Base-by-base conservation (phyloP, 2,329 filamentous ascomycete genomes). In the Helotiales sp. region DNA sequence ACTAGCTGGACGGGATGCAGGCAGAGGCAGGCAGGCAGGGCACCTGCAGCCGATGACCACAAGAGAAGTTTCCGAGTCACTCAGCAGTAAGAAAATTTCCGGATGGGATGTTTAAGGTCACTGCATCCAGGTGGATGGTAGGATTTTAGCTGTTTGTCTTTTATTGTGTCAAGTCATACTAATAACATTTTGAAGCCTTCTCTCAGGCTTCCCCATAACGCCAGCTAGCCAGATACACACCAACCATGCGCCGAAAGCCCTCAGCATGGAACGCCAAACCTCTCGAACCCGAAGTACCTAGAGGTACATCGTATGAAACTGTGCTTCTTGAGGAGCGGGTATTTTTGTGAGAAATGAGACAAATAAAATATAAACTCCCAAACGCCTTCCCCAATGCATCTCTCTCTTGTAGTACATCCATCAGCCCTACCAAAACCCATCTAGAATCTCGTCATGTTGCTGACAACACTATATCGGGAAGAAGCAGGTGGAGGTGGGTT, bases 401-500 rank as follows among this genome's bases (percentile, higher is more conserved):
- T 37, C 28, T 24, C 45, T 32, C 52, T 28, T 52, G 15, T 28
- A 24, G 52, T 37, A 52, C 47, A 66, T 54, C 22, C 26, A 50
- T 30, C 45, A 28, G n/a, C 32, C n/a, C 28, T 20, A 7, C 28
- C 32, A n/a, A n/a, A n/a, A n/a, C 2, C 30, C 61, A 55, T 67
- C 49, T 71, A 75, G 54, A 75, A 76, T 63, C 73, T 66, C 2
- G 69, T 73, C 52, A 74, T 69, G n/a, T 70, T 68, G 60, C 71
- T 73, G 24, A 70, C 70, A 54, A 67, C 71, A 49, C 74, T 76
- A 45, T 77, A 77, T 49, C 71, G 66, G 30, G 75, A 75, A 8
- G 77, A 78, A 34, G 77, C 77, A 57, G 82, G 81, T 59, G 82
- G 81, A n/a, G 86, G 86, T 70, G 89, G 86, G 70, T 86, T 68